Evolutionary conservation across 768 basidiomycete species (phyloP), one percentile per base, ranked within the genome.

Genomic region (Pisolithus orientalis): DNA sequence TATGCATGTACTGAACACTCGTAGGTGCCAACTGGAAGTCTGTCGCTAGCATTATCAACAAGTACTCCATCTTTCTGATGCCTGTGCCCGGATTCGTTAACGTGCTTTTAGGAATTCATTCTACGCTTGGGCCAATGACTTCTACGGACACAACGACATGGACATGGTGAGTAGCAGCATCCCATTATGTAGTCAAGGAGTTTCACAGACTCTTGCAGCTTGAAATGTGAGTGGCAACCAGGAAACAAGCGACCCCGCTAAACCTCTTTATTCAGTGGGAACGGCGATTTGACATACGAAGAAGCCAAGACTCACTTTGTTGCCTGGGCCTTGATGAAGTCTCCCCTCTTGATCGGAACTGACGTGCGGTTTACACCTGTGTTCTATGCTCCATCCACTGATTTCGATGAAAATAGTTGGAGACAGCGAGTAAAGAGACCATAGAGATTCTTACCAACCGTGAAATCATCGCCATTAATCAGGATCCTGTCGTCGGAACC

Each of bases 251-350:
- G 5, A 29, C 2, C 13, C 11, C 4, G 8, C 5, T n/a, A n/a
- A 4, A 46, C 50, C 37, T 50, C 39, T 39, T 25, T 24, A 4
- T 46, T 16, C 59, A 84, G 83, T 25, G 84, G 85, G 21, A 85
- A 86, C 53, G 83, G 82, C 13, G 68, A 76, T 31, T 68, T 85
- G 43, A 77, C 79, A 0, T 76, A 72, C 59, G 82, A 86, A 13
- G 84, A 87, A 66, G 66, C 76, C 25, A 85, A 85, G 63, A 74
- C 82, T 3, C 84, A 87, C 61, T 87, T 85, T 62, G 85, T 84
- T 0, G 83, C 80, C 0, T 86, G 85, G 84, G 82, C 82, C 34
- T 65, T 87, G 29, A 77, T 85, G 79, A 86, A 85, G 60, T 81
- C 80, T 0, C 84, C 84, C 2, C 72, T 86, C 13, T 69, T 85